Conservation (phyloP, 495 filamentous ascomycete genomes). For the Articulospora tetracladia region DNA sequence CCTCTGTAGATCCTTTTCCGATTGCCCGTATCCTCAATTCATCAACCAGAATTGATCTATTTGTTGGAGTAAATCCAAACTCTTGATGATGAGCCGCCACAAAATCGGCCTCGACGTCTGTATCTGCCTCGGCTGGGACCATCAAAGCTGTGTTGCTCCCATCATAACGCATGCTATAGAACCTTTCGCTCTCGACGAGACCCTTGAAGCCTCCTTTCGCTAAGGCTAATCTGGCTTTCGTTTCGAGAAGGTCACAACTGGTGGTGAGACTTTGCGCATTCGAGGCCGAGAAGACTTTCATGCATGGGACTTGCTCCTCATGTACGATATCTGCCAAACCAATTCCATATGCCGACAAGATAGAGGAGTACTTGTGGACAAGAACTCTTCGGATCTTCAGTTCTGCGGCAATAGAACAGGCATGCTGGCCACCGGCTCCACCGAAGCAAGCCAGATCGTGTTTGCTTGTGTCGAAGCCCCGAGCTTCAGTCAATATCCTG, state of each 20-base stretch:
- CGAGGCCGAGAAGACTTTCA: constrained; percentile 34
- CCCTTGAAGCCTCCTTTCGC: constrained; percentile 35
- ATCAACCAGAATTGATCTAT: constrained; percentile 45
- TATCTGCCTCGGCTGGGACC: constrained; percentile 37
- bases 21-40: constrained; percentile 48
- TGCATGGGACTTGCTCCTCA: constrained; percentile 45
- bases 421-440: constrained; percentile 52
- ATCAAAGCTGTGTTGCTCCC: constrained; percentile 51
- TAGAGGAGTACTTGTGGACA: constrained; percentile 50
- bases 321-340: constrained; percentile 50
- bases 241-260: too few relatives aligned
- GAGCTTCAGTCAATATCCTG: constrained; percentile 46
- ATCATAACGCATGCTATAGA: constrained; percentile 51
- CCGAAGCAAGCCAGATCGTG: constrained; percentile 51
- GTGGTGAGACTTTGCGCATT: too few relatives aligned
- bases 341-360: constrained; percentile 51
- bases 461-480: constrained; percentile 44
- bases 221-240: constrained; percentile 30
- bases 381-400: constrained; percentile 40
- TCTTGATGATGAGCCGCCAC: constrained; percentile 44
- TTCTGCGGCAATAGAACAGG: constrained; percentile 28
- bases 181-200: constrained; percentile 45
- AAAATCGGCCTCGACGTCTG: constrained; percentile 39
- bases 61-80: constrained; percentile 45
- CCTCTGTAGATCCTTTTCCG: too few relatives aligned